A percentile compares a stretch with the other conserved stretches of the same genome.
These are phyloP conservation scores for Jackrogersella minutella DNA, from an alignment of 495 filamentous ascomycete species.

Conservation along the genomic window DNA sequence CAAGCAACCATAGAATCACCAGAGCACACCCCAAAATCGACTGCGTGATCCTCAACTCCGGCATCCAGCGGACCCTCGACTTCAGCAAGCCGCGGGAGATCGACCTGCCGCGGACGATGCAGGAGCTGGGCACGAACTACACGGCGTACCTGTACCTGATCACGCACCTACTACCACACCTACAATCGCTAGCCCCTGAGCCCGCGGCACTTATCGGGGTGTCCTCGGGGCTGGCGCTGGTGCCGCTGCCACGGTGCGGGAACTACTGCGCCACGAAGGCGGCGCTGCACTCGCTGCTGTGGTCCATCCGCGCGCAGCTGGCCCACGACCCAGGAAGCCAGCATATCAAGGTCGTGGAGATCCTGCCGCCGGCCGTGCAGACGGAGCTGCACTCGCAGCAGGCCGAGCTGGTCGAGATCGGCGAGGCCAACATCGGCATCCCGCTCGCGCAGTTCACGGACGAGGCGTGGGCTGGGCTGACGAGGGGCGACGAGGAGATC, in stretches of 20 bases:
- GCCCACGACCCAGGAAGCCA: slow-evolving; percentile 42
- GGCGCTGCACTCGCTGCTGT: slow-evolving; percentile 63
- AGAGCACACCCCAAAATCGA: slow-evolving; percentile 64
- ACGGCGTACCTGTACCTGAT: slow-evolving; percentile 67
- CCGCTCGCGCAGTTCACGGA: slow-evolving; percentile 66
- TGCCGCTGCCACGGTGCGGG: slow-evolving; percentile 59
- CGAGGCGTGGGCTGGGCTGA: slow-evolving; percentile 62
- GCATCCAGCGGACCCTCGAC: slow-evolving; percentile 66
- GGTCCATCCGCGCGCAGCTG: slow-evolving; percentile 68
- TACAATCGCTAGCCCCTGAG: slow-evolving; percentile 50
- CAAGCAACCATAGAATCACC: slow-evolving; percentile 56
- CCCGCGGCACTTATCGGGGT: slow-evolving; percentile 57
- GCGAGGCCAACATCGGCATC: slow-evolving; percentile 60
- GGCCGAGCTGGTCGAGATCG: slow-evolving; percentile 52
- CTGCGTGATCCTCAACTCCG: slow-evolving; percentile 64
- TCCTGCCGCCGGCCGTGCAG: slow-evolving; percentile 73
- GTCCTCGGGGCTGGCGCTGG: slow-evolving; percentile 62
- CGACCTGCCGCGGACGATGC: slow-evolving; percentile 59
- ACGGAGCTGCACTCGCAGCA: slow-evolving; percentile 66
- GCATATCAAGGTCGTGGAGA: slow-evolving; percentile 66
- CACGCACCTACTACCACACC: slow-evolving; percentile 69
- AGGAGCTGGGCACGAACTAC: slow-evolving; percentile 75
- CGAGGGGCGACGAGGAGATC: slow-evolving; percentile 59
- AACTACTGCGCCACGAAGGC: slow-evolving; percentile 69
- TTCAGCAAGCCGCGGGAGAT: slow-evolving; percentile 66